These are phyloP conservation scores for Fusarium xyrophilum DNA, from an alignment of 2,329 filamentous ascomycete genomes.

Conservation along the genomic window DNA sequence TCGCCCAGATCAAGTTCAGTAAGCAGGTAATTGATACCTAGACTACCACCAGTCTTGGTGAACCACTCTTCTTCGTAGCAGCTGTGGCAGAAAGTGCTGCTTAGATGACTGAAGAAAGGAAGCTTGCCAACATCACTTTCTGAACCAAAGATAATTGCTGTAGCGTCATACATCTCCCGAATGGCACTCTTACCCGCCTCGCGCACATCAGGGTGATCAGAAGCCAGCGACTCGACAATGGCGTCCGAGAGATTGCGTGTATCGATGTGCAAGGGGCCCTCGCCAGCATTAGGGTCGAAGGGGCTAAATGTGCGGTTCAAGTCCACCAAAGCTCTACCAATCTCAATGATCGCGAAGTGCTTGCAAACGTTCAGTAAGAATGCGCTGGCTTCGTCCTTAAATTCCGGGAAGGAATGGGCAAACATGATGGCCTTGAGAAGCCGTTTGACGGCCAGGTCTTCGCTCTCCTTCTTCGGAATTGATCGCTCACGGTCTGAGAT, in stretches of 20 bases:
- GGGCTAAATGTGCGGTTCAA: constrained; percentile 77
- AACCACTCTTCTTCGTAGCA: constrained; percentile 99
- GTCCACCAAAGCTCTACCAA: constrained; percentile 83
- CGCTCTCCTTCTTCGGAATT: constrained; percentile 82
- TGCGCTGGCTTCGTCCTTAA: constrained; percentile 75
- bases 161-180: constrained; percentile 77
- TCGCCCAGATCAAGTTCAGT: constrained; percentile 86
- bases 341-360: constrained; percentile 89
- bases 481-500: constrained; percentile 81
- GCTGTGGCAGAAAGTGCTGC: constrained; percentile 86
- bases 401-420: constrained; percentile 80
- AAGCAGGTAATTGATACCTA: constrained; percentile 87
- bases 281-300: constrained; percentile 85
- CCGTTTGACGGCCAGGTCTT: constrained; percentile 83
- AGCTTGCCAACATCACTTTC: constrained; percentile 75
- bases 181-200: constrained; percentile 84
- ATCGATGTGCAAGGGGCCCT: constrained; percentile 86
- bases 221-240: constrained; percentile 87
- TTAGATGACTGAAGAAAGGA: constrained; percentile 83
- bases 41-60: constrained; percentile 89
- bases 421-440: constrained; percentile 89
- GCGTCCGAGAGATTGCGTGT: constrained; percentile 87
- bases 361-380: constrained; percentile 83
- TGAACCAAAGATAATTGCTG: constrained; percentile 79
- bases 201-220: constrained; percentile 79